A percentile compares a stretch with the other conserved stretches of the same genome.
These are phyloP conservation scores for Tripidium arundinaceum DNA, from an alignment of 202 grass and related monocot genomes.

Conservation along the genomic window DNA sequence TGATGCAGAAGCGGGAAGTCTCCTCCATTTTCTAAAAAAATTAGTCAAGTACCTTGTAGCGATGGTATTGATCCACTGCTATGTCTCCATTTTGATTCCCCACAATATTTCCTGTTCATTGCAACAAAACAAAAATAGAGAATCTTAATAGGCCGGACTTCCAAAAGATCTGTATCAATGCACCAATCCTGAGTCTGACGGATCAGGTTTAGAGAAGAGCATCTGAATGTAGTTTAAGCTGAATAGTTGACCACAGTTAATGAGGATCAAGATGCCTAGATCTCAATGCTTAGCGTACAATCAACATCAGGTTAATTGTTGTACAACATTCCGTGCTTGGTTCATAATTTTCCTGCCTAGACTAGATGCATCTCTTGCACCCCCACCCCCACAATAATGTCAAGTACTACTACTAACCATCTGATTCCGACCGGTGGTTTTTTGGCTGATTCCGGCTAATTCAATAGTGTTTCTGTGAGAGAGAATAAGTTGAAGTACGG, in stretches of 20 bases:
- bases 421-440: no score
- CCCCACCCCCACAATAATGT: not conserved
- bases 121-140: not conserved
- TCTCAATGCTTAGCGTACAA: not conserved
- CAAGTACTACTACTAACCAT: not conserved
- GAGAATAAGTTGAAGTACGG: no score
- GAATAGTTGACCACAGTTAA: not conserved
- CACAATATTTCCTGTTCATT: slow-evolving; percentile 40
- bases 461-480: no score
- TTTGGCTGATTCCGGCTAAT: no score
- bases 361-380: not conserved
- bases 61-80: slow-evolving; percentile 76
- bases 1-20: no score
- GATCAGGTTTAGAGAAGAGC: no score
- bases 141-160: no score
- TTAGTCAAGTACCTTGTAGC: slow-evolving; percentile 56
- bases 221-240: not conserved
- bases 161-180: no score
- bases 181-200: no score
- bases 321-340: not conserved
- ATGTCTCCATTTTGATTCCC: slow-evolving; percentile 70
- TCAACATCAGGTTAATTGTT: not conserved
- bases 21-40: no score
- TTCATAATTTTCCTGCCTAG: not conserved
- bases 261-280: not conserved